phyloP scores from a whole-genome alignment of 2,329 filamentous ascomycete genomes.

The Nakataea oryzae region DNA sequence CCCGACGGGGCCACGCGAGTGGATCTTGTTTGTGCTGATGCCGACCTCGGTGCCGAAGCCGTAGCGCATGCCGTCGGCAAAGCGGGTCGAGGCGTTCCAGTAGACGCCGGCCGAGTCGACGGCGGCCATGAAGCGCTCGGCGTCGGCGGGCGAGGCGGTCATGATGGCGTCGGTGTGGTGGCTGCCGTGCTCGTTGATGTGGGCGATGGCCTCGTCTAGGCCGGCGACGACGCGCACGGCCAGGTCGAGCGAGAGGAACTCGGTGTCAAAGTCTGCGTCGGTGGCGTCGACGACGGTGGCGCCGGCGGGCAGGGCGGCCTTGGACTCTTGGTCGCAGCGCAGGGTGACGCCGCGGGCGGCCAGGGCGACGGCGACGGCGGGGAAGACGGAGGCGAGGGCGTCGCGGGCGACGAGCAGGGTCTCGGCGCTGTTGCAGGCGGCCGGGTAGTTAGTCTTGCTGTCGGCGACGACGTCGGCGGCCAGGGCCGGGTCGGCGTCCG shows the following conservation, averaged over 20 bases:
- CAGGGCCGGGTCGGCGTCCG: constrained; percentile 61
- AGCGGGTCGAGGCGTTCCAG: constrained; percentile 92
- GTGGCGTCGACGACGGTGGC: constrained; percentile 50
- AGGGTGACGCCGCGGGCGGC: constrained; percentile 69
- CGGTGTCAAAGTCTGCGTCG: constrained; percentile 70
- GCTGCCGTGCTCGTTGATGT: constrained; percentile 88
- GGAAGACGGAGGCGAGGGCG: constrained; percentile 53
- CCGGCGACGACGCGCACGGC: constrained; percentile 69
- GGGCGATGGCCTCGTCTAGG: constrained; percentile 62
- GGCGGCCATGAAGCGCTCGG: constrained; percentile 72
- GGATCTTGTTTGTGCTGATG: constrained; percentile 98
- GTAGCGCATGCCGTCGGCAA: constrained; percentile 94
- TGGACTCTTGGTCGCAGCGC: constrained; percentile 64
- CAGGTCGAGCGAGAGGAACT: constrained; percentile 77
- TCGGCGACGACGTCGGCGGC: constrained; percentile 73
- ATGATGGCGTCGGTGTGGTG: constrained; percentile 92
- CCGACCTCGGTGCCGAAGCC: constrained; percentile 97
- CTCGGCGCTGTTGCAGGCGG: constrained; percentile 91
- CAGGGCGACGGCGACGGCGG: constrained; percentile 63
- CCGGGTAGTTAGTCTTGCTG: constrained; percentile 88
- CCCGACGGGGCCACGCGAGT: constrained; percentile 85
- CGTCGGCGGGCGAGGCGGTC: constrained; percentile 55
- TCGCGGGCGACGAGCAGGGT: constrained; percentile 78
- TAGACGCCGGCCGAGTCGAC: constrained; percentile 89
- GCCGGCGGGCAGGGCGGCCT: constrained; percentile 44